Evolutionary conservation across 2,329 filamentous ascomycete species (phyloP).

Genomic region (Teratosphaeria pseudoeucalypti): DNA sequence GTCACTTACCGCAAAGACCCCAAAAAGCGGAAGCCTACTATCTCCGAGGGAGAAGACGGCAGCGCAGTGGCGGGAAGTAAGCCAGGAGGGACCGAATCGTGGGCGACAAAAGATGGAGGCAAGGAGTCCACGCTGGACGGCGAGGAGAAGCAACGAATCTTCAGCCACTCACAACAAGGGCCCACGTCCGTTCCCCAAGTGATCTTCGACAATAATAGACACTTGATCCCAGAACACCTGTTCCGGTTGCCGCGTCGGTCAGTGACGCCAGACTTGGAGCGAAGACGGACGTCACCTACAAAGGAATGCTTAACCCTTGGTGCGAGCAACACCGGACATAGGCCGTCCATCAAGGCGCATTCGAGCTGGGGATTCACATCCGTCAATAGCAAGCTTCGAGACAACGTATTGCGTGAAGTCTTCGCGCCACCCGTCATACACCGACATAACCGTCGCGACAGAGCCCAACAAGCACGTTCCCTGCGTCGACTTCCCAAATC

Average conservation of each 20-base stretch:
- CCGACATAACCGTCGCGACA: conserved; percentile 63
- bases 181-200: conserved; percentile 72
- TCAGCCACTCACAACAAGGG: conserved; percentile 70
- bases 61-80: conserved; percentile 1
- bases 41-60: conserved; percentile 14
- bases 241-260: conserved; percentile 47
- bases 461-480: conserved; percentile 55
- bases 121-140: conserved; percentile 15
- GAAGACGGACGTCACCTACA: conserved; percentile 16
- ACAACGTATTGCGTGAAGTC: conserved; percentile 86
- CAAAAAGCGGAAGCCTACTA: conserved; percentile 34
- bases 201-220: conserved; percentile 84
- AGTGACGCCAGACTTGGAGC: conserved; percentile 23
- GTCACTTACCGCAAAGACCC: conserved; percentile 86
- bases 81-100: background rate
- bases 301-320: conserved; percentile 5
- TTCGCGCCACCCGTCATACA: conserved; percentile 72
- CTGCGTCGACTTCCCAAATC: conserved; percentile 24
- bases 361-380: conserved; percentile 79
- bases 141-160: conserved; percentile 36
- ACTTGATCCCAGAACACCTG: conserved; percentile 79
- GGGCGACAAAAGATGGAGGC: conserved; percentile 11
- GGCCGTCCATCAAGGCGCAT: conserved; percentile 39
- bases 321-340: conserved; percentile 5
- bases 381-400: conserved; percentile 76